Evolutionary conservation across 257 asterid genomes (phyloP).

Genomic region (Ilex asprella): DNA sequence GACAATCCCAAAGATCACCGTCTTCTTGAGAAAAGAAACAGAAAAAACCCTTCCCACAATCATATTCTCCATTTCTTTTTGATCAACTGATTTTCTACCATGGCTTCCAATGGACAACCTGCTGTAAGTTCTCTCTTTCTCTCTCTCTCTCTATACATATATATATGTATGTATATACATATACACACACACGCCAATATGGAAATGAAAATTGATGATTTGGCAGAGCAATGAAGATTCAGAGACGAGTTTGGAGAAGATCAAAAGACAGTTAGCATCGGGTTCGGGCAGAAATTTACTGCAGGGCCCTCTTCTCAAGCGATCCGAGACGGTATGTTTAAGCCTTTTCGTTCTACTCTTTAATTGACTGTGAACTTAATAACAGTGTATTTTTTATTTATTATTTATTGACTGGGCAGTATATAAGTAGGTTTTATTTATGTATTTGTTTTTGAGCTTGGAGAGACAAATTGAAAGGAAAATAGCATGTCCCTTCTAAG

Average conservation of each 20-base stretch:
- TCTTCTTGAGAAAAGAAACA: neutral
- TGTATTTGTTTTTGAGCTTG: neutral
- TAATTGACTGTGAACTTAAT: neutral
- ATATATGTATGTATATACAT: slow-evolving; percentile 8
- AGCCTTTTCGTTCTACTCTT: neutral
- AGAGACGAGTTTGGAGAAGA: slow-evolving; percentile 91
- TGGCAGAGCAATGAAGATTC: slow-evolving; percentile 75
- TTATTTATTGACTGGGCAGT: neutral
- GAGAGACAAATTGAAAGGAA: neutral
- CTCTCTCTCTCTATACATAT: slow-evolving; percentile 5
- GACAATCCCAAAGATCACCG: neutral
- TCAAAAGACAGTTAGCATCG: slow-evolving; percentile 93
- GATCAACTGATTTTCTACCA: slow-evolving; percentile 6
- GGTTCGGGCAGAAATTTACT: slow-evolving; percentile 88
- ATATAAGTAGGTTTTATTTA: neutral
- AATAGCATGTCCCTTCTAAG: neutral
- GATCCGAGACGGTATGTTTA: slow-evolving; percentile 85
- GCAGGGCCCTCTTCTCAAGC: slow-evolving; percentile 94
- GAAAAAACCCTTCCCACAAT: neutral
- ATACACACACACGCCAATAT: slow-evolving; percentile 13
- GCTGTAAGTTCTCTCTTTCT: slow-evolving; percentile 26
- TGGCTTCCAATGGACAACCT: slow-evolving; percentile 61
- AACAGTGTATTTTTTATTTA: neutral
- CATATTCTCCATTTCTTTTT: neutral
- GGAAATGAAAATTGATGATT: neutral